Conservation (phyloP, 441 rosid species). For the Macaranga tanarius region DNA sequence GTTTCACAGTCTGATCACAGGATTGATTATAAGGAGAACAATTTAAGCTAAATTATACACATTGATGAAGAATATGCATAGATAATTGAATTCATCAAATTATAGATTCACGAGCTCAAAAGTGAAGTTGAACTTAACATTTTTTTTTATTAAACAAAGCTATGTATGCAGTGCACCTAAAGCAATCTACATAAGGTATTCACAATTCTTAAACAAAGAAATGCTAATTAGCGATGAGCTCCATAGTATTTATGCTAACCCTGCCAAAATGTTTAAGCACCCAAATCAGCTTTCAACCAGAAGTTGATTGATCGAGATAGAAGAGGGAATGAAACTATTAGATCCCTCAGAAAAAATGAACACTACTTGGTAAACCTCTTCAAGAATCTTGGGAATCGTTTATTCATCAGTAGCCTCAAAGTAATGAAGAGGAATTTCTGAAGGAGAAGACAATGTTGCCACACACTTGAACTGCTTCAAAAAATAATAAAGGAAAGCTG, state of each 20-base stretch:
- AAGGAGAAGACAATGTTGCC: constrained; percentile 53
- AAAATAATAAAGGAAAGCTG: constrained; percentile 13
- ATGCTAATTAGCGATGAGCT: not conserved
- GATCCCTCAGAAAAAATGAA: not conserved
- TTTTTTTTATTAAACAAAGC: too few species aligned
- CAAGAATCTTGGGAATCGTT: not conserved
- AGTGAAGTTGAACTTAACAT: too few species aligned
- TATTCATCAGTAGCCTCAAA: constrained; percentile 44
- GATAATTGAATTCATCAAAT: not conserved
- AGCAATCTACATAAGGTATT: not conserved
- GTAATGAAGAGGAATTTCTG: constrained; percentile 48
- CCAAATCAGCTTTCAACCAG: constrained; percentile 15
- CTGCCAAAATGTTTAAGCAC: not conserved
- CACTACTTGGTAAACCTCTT: not conserved
- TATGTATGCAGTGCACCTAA: too few species aligned
- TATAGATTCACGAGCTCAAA: too few species aligned
- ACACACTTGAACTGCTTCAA: constrained; percentile 58
- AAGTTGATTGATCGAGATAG: constrained; percentile 2
- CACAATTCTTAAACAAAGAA: not conserved
- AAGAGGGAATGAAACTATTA: not conserved
- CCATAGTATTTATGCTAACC: not conserved
- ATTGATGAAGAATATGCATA: not conserved
- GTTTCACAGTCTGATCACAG: not conserved
- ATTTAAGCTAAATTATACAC: too few species aligned
- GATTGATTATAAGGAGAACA: not conserved